These are phyloP conservation scores for Ceratorhiza oryzae-sativae DNA, from an alignment of 1,284 basidiomycete species.

Conservation along the genomic window DNA sequence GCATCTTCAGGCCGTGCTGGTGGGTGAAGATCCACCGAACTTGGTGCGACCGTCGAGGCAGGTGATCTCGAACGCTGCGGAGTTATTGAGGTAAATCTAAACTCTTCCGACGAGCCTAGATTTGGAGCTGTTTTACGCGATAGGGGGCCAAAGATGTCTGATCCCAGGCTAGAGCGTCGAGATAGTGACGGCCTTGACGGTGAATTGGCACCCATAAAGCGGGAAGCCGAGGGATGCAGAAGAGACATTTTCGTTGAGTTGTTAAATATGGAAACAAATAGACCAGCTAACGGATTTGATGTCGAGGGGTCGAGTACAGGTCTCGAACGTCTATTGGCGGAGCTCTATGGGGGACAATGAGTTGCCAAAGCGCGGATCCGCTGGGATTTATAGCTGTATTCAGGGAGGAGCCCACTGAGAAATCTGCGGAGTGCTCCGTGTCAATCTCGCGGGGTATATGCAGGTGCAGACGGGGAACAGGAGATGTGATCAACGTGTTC, in stretches of 20 bases:
- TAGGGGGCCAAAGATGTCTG: constrained; percentile 27
- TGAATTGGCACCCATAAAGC: neutral
- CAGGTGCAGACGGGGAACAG: neutral
- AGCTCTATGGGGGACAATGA: constrained; percentile 1
- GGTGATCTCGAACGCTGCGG: constrained; percentile 22
- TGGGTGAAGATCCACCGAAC: constrained; percentile 30
- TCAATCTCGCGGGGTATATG: constrained; percentile 30
- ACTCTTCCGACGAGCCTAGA: neutral
- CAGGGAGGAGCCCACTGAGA: neutral
- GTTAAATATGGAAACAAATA: neutral
- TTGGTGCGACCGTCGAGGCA: constrained; percentile 34
- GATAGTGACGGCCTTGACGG: constrained; percentile 16
- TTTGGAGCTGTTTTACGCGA: constrained; percentile 1
- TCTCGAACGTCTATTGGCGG: constrained; percentile 1
- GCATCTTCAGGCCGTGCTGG: constrained; percentile 24
- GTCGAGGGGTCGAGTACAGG: neutral
- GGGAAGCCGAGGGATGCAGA: constrained; percentile 1
- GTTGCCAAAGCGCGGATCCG: neutral
- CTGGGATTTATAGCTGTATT: constrained; percentile 1
- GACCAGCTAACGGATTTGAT: neutral
- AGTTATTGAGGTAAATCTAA: constrained; percentile 15
- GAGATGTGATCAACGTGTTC: constrained; percentile 28
- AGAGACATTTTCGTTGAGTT: neutral
- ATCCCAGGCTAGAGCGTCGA: constrained; percentile 29
- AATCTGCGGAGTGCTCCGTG: neutral